A percentile compares a stretch with the other conserved stretches of the same genome.
Conservation (phyloP, 2,329 filamentous ascomycete genomes). For the Botrytis sinoallii region DNA sequence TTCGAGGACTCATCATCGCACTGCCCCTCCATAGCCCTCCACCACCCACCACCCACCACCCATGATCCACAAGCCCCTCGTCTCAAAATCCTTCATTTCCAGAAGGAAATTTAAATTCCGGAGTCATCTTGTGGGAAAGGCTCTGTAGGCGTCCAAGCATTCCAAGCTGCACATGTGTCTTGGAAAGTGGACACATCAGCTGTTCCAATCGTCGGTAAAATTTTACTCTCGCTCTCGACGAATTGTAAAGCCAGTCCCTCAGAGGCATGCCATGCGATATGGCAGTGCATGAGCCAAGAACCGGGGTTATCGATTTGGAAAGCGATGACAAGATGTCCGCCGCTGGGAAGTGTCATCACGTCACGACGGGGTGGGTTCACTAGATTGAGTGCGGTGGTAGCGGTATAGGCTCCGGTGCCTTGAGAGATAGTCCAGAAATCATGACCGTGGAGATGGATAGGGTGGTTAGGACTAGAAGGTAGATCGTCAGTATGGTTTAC, state of each 20-base stretch:
- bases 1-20: not conserved
- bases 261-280: constrained; percentile 51
- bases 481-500: not conserved
- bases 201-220: constrained; percentile 21
- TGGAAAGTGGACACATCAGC: constrained; percentile 22
- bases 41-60: not conserved
- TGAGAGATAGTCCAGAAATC: constrained; percentile 47
- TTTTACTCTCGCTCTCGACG: constrained; percentile 39
- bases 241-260: constrained; percentile 53
- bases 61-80: not conserved
- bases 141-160: constrained; percentile 22
- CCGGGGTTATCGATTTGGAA: constrained; percentile 38
- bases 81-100: not conserved
- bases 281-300: constrained; percentile 39
- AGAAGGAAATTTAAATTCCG: constrained; percentile 27
- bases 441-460: constrained; percentile 50
- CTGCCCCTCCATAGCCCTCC: not conserved
- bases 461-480: constrained; percentile 27
- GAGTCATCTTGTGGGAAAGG: constrained; percentile 31
- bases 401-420: constrained; percentile 42
- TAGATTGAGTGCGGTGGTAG: constrained; percentile 34
- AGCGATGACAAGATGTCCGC: constrained; percentile 35
- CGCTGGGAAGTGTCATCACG: constrained; percentile 45
- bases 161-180: constrained; percentile 30
- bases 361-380: constrained; percentile 53